Base-by-base conservation (phyloP, 441 rosid species). In the Iberis amara region DNA sequence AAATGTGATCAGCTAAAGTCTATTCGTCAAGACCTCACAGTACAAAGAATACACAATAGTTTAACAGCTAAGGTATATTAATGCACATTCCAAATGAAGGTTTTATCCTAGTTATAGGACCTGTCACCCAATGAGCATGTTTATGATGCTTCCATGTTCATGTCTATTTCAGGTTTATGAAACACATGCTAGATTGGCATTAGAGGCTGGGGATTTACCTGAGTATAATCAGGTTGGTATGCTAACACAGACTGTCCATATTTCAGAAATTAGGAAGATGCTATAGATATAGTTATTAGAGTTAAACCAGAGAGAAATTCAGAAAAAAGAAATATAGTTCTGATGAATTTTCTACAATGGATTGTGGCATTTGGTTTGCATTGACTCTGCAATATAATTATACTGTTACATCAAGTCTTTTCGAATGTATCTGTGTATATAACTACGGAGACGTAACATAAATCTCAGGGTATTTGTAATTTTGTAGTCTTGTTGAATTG, bases 1-100 rank as follows among this genome's bases (percentile, higher is more conserved):
- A 94, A 89, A 74, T 94, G 99, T 65, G 97, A 94, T 76, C 97
- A 94, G 65, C 71, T 94, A 78, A 94, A 94, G 66, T 94, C 99
- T 55, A 89, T 94, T 69, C 99, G 99, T 33, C 99, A 94, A 75
- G 97, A 94, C 71, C 76, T 94, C 59, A 94, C 97, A 7, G 99
- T 94, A 18, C 99, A 94, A 68, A 69, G 96, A 44, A 94, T 89
- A 62, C 77, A 78, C 64, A 89, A 89, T 76, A 78, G 78, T 53
- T 79, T 94, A 39, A 94, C 97, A 0, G 96, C 73, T 47, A 86
- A 78, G 96, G 99, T 89, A 69, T 64, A 57, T 52, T 31, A 8
- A 36, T 48, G 40, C 37, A n/a, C n/a, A n/a, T n/a, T n/a, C n/a
- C n/a, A n/a, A n/a, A n/a, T n/a, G n/a, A n/a, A n/a, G n/a, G n/a